These are phyloP conservation scores for Clitopilus passeckerianus DNA, from an alignment of 768 basidiomycete species.

Conservation along the genomic window DNA sequence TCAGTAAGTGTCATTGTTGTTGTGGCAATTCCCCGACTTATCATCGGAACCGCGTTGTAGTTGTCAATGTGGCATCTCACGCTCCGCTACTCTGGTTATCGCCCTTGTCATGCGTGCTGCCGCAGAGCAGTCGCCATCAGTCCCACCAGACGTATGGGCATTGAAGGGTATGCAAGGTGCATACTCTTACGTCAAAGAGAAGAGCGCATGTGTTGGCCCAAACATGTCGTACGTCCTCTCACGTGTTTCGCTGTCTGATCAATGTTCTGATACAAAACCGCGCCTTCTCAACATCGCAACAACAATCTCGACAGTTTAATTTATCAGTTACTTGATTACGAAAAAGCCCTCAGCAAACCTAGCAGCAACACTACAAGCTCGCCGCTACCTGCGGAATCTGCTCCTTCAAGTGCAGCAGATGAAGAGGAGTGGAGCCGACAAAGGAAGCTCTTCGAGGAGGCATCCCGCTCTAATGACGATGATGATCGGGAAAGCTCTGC, in stretches of 20 bases:
- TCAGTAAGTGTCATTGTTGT: constrained; percentile 54
- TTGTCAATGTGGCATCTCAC: constrained; percentile 91
- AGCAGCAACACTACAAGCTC: constrained; percentile 31
- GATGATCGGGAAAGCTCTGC: constrained; percentile 51
- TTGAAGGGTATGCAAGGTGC: constrained; percentile 88
- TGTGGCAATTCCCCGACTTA: constrained; percentile 10
- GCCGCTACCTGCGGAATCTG: constrained; percentile 48
- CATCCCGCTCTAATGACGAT: constrained; percentile 27
- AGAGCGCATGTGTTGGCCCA: constrained; percentile 83
- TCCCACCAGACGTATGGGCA: constrained; percentile 72
- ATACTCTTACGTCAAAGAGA: constrained; percentile 85
- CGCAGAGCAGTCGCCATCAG: constrained; percentile 55
- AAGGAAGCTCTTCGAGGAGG: constrained; percentile 56
- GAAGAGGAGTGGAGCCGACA: constrained; percentile 81
- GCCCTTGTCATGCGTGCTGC: constrained; percentile 95
- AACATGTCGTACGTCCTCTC: constrained; percentile 82
- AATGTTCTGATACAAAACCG: not conserved
- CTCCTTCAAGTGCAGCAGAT: constrained; percentile 52
- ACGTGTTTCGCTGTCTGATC: not conserved
- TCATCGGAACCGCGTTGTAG: constrained; percentile 32
- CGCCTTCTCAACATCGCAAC: constrained; percentile 10
- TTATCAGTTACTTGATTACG: constrained; percentile 91
- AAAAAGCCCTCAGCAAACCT: constrained; percentile 56
- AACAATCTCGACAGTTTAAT: constrained; percentile 56
- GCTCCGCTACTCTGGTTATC: constrained; percentile 86